Evolutionary conservation across 345 rosid genomes (phyloP).

Genomic region (Citropsis articulata): DNA sequence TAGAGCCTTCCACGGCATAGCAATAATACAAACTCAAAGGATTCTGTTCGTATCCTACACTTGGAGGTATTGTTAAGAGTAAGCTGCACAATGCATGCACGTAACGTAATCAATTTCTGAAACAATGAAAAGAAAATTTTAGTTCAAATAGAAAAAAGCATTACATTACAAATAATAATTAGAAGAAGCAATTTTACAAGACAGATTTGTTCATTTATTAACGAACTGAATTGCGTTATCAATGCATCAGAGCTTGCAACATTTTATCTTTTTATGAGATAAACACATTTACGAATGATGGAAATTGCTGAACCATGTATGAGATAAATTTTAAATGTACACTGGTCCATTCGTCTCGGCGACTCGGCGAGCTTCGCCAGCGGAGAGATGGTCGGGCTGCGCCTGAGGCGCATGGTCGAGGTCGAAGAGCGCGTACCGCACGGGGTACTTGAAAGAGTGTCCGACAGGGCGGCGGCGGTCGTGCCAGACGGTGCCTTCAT

Average conservation of each 20-base stretch:
- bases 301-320: not conserved
- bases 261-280: no score
- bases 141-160: not conserved
- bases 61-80: conserved; percentile 83
- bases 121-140: not conserved
- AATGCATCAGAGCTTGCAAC: no score
- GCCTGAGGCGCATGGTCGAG: conserved; percentile 41
- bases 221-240: not conserved
- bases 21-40: conserved; percentile 92
- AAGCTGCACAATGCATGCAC: conserved; percentile 39
- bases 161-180: not conserved
- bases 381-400: conserved; percentile 69
- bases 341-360: conserved; percentile 63
- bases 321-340: conserved; percentile 29
- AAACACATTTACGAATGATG: no score
- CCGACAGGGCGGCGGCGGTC: conserved; percentile 77
- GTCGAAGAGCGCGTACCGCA: conserved; percentile 77
- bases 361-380: conserved; percentile 57
- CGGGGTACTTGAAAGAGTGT: conserved; percentile 65
- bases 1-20: conserved; percentile 45
- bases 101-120: not conserved
- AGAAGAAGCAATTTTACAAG: not conserved
- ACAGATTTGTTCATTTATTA: not conserved
- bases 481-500: conserved; percentile 86
- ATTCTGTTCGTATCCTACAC: conserved; percentile 87